Percentiles rank a stretch among this genome's conserved stretches.
These are phyloP conservation scores for Citrullus colocynthis DNA, from an alignment of 306 rosid species.

Conservation along the genomic window DNA sequence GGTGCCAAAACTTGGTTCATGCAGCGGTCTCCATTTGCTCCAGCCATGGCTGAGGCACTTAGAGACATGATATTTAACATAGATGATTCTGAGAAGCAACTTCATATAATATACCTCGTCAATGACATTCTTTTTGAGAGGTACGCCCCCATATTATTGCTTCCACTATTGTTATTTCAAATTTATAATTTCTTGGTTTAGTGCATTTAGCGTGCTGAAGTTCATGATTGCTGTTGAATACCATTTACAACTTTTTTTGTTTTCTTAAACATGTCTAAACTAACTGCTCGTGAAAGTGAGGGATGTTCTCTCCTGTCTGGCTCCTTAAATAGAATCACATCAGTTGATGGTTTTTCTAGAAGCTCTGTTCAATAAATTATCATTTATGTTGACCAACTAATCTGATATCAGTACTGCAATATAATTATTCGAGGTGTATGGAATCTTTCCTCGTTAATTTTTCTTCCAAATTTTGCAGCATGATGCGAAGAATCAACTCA, in stretches of 20 bases:
- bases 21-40: conserved; percentile 93
- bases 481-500: conserved; percentile 39
- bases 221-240: neutral
- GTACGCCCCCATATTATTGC: conserved; percentile 15
- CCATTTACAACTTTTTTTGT: neutral
- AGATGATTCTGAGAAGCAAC: conserved; percentile 86
- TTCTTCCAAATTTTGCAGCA: conserved; percentile 25
- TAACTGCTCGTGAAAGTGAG: neutral
- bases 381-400: neutral
- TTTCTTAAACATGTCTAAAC: neutral
- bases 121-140: conserved; percentile 94
- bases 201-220: neutral
- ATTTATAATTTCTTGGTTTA: neutral
- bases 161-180: neutral
- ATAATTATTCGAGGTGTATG: neutral
- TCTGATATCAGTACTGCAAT: neutral
- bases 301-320: neutral
- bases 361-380: neutral
- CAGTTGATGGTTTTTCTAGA: neutral
- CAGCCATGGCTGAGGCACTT: conserved; percentile 84
- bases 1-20: conserved; percentile 95
- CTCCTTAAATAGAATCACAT: neutral
- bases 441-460: neutral
- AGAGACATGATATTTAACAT: conserved; percentile 60
- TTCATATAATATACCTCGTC: conserved; percentile 79